phyloP scores from a whole-genome alignment of 2,329 filamentous ascomycete species.

The Falciphora oryzae region DNA sequence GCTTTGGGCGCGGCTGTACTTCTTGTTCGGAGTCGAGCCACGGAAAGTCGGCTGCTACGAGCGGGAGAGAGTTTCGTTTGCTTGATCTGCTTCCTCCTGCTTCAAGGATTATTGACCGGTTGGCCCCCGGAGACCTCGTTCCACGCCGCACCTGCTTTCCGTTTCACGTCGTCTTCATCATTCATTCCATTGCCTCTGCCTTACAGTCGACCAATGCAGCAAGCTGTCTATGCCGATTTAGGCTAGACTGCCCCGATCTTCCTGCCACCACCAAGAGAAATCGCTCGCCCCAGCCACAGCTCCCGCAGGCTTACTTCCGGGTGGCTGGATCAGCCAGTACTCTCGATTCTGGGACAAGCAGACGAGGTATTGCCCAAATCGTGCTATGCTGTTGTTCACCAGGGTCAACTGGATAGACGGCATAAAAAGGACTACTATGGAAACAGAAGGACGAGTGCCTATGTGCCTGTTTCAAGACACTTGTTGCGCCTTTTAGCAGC shows the following conservation, averaged over 20 bases:
- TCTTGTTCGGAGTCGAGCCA: neutral
- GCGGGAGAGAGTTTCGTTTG: neutral
- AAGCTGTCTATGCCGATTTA: neutral
- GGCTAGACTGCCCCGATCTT: neutral
- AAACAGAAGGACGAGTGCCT: too few relatives aligned
- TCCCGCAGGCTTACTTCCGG: neutral
- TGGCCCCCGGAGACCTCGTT: neutral
- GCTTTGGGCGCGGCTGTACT: neutral
- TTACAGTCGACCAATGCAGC: neutral
- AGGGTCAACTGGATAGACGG: too few relatives aligned
- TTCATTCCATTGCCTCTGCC: neutral
- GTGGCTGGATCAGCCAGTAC: neutral
- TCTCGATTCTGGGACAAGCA: too few relatives aligned
- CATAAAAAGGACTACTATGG: too few relatives aligned
- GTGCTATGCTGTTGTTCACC: too few relatives aligned
- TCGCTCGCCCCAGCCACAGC: neutral
- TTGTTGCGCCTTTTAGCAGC: too few relatives aligned
- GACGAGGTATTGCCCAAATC: too few relatives aligned
- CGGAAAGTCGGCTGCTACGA: neutral
- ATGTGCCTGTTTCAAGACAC: too few relatives aligned
- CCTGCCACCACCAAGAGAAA: neutral
- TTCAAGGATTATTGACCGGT: neutral
- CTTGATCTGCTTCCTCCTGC: neutral
- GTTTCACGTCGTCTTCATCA: constrained; percentile 1
- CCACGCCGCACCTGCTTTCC: neutral